phyloP scores from a whole-genome alignment of 768 basidiomycete genomes.

The Psilocybe azurescens region DNA sequence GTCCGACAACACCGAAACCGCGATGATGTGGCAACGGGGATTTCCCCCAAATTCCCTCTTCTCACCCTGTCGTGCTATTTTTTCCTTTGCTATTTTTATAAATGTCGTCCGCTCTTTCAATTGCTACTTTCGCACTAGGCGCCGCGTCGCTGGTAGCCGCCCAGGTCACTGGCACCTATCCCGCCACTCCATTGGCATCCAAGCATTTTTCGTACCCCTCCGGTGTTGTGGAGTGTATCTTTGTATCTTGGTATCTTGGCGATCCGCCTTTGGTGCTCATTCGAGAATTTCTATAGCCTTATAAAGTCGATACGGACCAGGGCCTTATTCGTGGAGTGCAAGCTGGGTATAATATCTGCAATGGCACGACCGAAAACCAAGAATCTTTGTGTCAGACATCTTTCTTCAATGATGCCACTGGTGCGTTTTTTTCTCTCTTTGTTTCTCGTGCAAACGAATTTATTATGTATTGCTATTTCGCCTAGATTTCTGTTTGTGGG shows the following conservation, averaged over 20 bases:
- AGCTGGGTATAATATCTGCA: slow-evolving; percentile 72
- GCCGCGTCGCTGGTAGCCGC: slow-evolving; percentile 32
- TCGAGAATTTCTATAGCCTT: slow-evolving; percentile 28
- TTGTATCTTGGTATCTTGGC: neutral
- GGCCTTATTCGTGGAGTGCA: slow-evolving; percentile 48
- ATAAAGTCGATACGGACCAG: slow-evolving; percentile 41
- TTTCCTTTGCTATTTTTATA: neutral
- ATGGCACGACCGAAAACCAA: slow-evolving; percentile 69
- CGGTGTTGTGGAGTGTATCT: slow-evolving; percentile 41
- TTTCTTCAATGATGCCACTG: slow-evolving; percentile 55
- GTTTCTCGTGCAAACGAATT: neutral
- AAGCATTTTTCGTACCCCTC: slow-evolving; percentile 51
- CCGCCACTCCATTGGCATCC: slow-evolving; percentile 48
- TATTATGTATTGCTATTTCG: neutral
- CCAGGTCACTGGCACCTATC: slow-evolving; percentile 43
- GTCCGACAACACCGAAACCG: neutral
- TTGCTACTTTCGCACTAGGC: slow-evolving; percentile 22
- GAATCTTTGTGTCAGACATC: slow-evolving; percentile 68
- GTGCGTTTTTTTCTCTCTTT: slow-evolving; percentile 28
- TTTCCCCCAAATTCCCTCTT: neutral
- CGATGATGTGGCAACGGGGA: neutral
- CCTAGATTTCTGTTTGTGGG: slow-evolving; percentile 77
- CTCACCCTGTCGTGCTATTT: neutral
- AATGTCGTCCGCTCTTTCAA: slow-evolving; percentile 10
- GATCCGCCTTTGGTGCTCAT: neutral